Evolutionary conservation across 495 filamentous ascomycete species (phyloP), one percentile per base, ranked within the genome.

Genomic region (Cercophora sp.): DNA sequence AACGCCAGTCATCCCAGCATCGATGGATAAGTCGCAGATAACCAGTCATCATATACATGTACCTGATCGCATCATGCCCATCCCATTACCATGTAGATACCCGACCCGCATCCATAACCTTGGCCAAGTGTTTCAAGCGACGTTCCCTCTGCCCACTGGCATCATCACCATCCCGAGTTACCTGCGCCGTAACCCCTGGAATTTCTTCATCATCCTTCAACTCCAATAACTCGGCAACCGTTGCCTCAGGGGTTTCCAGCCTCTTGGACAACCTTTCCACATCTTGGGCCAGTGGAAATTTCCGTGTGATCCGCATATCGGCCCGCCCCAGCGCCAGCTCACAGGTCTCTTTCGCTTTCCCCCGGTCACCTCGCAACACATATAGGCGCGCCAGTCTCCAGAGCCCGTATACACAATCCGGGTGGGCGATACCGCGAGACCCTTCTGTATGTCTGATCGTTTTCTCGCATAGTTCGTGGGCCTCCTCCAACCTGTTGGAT

Each of bases 301-400:
- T 11, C 8, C 40, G 40, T 1, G 50, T 45, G 39, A 52, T 52
- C 19, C 50, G 40, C 50, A 44, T 44, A 25, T 52, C 50, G 4
- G 50, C 40, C 8, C 50, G 24, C 27, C 34, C 26, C 39, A 52
- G 27, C 1, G 25, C 50, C 3, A 24, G 8, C 20, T 52, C 16
- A 15, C 50, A 52, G 11, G 25, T 13, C 25, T 34, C 39, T 4
- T 26, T 37, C 1, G 50, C 50, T 13, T 45, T 45, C 11, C n/a
- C 27, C 25, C 36, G 39, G 5, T 9, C n/a, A 6, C 40, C 39
- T 19, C 9, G 32, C 26, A 6, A 40, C 16, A 27, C 50, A 27
- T 35, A 36, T 4, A 52, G 19, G 2, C 19, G 23, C n/a, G 39
- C 50, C n/a, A 52, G 27, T 24, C 22, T 52, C 50, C 37, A 52